Base-by-base conservation (phyloP, 495 filamentous ascomycete genomes). In the Hyaloscypha finlandica region DNA sequence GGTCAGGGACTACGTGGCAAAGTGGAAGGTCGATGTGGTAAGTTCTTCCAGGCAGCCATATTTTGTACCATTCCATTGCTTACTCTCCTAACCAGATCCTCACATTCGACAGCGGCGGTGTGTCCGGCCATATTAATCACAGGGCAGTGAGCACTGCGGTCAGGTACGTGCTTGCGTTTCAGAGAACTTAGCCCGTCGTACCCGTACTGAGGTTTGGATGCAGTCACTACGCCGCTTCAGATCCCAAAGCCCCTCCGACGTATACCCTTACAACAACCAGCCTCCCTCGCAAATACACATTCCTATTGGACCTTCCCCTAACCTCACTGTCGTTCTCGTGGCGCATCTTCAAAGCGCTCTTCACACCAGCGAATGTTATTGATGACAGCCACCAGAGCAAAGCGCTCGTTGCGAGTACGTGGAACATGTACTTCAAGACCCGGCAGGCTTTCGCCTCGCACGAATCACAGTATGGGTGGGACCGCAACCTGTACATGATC, bases 101-200 rank as follows among this genome's bases (percentile, higher is more conserved):
- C 63, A 81, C 78, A 14, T 81, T 81, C 61, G 78, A 81, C 64
- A 69, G 74, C 37, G 78, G 77, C 39, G 78, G 78, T 54, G 75
- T 81, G 5, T 76, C 74, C 16, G 77, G 77, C 5, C 78, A 81
- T 65, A 75, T 81, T 66, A 81, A 81, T 63, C 78, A 81, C 66
- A 53, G 76, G 35, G 78, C 78, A 29, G 78, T 81, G 67, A 79
- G 77, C 66, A 75, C 75, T 20, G 78, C 77, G 16, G 74, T 81
- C 60, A 78, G 74, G 75, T 79, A 76, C 66, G 74, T 59, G 35
- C 5, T 54, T 37, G 29, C 59, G 20, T 33, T 42, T 56, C 16
- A 39, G 25, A 19, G n/a, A 57, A 22, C 16, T 61, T 25, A 37
- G 25, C 11, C 42, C 16, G 16, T 19, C 42, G 42, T 33, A 55